These are phyloP conservation scores for Nicotiana undulata DNA, from an alignment of 257 asterid genomes.

Conservation along the genomic window DNA sequence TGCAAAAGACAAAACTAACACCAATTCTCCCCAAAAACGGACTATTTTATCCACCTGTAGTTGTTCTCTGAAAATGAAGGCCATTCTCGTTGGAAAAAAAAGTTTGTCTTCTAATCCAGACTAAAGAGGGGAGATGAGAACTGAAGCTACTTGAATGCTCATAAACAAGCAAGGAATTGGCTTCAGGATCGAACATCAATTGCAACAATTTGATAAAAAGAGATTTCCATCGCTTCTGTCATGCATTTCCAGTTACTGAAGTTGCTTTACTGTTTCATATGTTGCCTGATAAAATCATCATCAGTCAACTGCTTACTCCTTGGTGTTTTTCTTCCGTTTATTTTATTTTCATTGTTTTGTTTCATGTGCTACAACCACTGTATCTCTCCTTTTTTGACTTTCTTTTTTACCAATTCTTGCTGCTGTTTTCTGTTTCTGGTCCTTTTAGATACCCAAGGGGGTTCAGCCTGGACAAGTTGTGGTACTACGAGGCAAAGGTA, in stretches of 20 bases:
- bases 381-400: slow-evolving; percentile 1
- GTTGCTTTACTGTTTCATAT: background rate
- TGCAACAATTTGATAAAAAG: background rate
- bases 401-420: slow-evolving; percentile 1
- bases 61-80: background rate
- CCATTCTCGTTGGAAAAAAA: background rate
- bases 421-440: slow-evolving; percentile 16
- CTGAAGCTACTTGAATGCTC: background rate
- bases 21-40: background rate
- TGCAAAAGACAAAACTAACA: background rate
- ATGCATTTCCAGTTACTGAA: background rate
- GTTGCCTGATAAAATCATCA: background rate
- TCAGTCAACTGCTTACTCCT: background rate
- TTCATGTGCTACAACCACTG: background rate
- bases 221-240: background rate
- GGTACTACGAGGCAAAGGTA: slow-evolving; percentile 81
- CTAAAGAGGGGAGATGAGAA: background rate
- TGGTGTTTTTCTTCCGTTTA: background rate
- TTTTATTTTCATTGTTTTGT: background rate
- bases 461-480: slow-evolving; percentile 88
- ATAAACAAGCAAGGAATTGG: background rate
- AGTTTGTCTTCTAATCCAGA: background rate
- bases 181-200: background rate
- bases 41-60: background rate
- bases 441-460: slow-evolving; percentile 76